Evolutionary conservation across 192 early-diverging fungal genomes (phyloP), one percentile per base, ranked within the genome.

Genomic region (Lunasporangiospora selenospora): DNA sequence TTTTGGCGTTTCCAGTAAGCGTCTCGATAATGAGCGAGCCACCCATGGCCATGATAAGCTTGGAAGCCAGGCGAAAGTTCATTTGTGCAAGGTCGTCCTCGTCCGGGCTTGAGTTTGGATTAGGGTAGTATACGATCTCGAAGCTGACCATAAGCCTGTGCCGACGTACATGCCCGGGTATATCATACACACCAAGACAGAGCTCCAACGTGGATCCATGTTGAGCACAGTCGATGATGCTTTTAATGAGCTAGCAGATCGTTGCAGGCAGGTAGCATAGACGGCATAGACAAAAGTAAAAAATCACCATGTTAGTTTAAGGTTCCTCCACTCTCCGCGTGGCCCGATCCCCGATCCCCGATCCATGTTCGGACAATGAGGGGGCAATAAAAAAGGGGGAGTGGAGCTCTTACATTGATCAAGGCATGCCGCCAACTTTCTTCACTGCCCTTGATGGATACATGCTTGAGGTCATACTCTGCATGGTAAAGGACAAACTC

Each of bases 401-500:
- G 49, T 60, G 33, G 34, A 16, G 8, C 10, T 63, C 79, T 75
- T 80, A 86, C 80, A 50, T 76, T 82, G 18, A 86, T 69, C 29
- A 86, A 37, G 36, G 79, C 62, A 56, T 87, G 80, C 27, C 81
- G 70, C 47, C 84, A 78, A 19, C 65, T 75, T 32, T 76, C 81
- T 36, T 82, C 83, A 52, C 83, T 81, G 4, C 83, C 83, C n/a
- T 77, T 61, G 34, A 85, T 79, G 32, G 69, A 61, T 9, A 75
- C 58, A 60, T 87, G 82, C 48, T 82, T 71, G 16, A 87, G 43
- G 13, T 43, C 79, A 69, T 84, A 81, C 31, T 85, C 78, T 0
- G 75, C 67, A 32, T 85, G 85, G 41, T 82, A 85, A 26, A 85
- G 73, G 19, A 85, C 82, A 27, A 87, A 63, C 38, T 85, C 80